Evolutionary conservation across 1,284 basidiomycete species (phyloP).

Genomic region (Rhodotorula sp.): DNA sequence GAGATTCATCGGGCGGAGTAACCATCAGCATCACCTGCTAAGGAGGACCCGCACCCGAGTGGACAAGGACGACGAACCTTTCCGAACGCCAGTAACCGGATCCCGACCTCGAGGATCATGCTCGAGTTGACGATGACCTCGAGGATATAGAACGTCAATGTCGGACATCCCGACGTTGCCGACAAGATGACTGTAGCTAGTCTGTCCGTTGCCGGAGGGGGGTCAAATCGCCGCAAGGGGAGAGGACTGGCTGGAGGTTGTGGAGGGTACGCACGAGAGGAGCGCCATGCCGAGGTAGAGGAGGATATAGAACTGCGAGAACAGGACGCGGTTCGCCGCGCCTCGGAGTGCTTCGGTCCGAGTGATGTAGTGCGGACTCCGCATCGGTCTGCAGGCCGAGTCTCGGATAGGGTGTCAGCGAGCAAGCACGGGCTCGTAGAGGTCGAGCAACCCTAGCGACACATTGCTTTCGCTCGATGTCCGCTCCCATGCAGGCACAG

Average conservation of each 20-base stretch:
- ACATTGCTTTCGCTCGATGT: no score
- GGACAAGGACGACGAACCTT: slow-evolving; percentile 58
- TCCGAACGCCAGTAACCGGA: slow-evolving; percentile 85
- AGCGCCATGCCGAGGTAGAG: slow-evolving; percentile 79
- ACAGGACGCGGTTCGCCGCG: slow-evolving; percentile 78
- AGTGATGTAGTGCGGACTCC: slow-evolving; percentile 53
- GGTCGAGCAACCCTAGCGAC: no score
- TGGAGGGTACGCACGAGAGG: slow-evolving; percentile 14
- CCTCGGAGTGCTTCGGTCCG: slow-evolving; percentile 72
- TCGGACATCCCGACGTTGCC: slow-evolving; percentile 56
- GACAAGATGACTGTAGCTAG: slow-evolving; percentile 86
- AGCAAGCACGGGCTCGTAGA: no score
- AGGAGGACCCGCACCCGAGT: no score
- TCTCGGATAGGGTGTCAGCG: no score
- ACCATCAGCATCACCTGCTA: neutral
- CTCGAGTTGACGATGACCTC: slow-evolving; percentile 85
- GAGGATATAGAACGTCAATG: slow-evolving; percentile 74
- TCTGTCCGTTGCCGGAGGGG: slow-evolving; percentile 1
- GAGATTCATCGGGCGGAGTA: no score
- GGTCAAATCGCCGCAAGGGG: no score
- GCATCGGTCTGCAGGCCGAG: slow-evolving; percentile 3
- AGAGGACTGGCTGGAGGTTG: no score
- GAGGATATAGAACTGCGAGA: slow-evolving; percentile 59
- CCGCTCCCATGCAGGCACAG: no score
- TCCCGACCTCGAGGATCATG: slow-evolving; percentile 87